Evolutionary conservation across 163 green algal species (phyloP).

Genomic region (Scenedesmus sp.): DNA sequence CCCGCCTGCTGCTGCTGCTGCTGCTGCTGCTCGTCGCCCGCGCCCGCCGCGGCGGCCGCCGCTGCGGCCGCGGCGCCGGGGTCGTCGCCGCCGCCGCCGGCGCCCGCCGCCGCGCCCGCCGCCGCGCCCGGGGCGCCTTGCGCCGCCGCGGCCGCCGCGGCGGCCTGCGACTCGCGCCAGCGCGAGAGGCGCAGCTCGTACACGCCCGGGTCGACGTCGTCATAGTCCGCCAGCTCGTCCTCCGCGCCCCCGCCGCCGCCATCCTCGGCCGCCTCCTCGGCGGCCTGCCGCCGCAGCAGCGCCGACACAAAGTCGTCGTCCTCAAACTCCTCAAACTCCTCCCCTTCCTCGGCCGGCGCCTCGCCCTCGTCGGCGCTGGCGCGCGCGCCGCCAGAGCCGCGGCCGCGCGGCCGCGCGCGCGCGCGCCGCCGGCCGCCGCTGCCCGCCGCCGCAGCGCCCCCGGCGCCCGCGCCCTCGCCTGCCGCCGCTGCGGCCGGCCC

Average conservation of each 20-base stretch:
- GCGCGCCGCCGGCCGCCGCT: neutral
- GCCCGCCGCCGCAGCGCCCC: neutral
- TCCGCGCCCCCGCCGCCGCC: slow-evolving; percentile 20
- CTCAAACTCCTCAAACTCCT: slow-evolving; percentile 9
- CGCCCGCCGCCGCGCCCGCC: neutral
- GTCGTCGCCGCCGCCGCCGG: no score
- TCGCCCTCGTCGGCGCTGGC: neutral
- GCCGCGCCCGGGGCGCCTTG: neutral
- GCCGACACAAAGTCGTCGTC: slow-evolving; percentile 31
- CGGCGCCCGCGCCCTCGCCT: neutral
- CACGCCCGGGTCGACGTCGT: slow-evolving; percentile 78
- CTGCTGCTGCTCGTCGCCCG: slow-evolving; percentile 1
- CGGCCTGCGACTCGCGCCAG: neutral
- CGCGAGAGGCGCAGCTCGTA: slow-evolving; percentile 60
- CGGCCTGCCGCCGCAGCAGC: slow-evolving; percentile 11
- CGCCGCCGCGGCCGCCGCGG: neutral
- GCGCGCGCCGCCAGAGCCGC: neutral
- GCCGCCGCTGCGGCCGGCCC: no score
- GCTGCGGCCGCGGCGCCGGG: neutral
- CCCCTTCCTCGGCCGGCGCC: slow-evolving; percentile 1
- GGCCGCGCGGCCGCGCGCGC: neutral
- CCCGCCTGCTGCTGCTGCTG: slow-evolving; percentile 4
- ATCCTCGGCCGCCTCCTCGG: no score
- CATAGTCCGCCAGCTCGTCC: slow-evolving; percentile 65
- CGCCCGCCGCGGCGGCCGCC: no score